These are phyloP conservation scores for Fraxinus ornus DNA, from an alignment of 305 asterid species.

Conservation along the genomic window DNA sequence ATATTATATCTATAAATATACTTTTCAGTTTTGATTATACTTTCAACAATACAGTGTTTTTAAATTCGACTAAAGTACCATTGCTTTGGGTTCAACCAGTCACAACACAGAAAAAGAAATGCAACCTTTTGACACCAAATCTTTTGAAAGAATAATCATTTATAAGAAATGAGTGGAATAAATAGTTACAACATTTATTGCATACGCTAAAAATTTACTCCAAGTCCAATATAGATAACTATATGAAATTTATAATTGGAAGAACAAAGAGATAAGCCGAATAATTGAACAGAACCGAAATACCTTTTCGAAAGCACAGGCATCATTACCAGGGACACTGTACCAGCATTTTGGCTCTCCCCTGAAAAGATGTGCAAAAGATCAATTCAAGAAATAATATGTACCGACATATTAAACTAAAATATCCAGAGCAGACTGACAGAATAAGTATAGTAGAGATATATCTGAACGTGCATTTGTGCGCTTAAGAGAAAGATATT, in stretches of 20 bases:
- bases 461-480: neutral
- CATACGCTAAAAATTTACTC: neutral
- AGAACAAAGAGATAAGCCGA: slow-evolving; percentile 5
- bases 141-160: neutral
- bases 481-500: neutral
- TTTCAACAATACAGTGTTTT: neutral
- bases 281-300: slow-evolving; percentile 19
- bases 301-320: slow-evolving; percentile 92
- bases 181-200: neutral
- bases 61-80: slow-evolving; percentile 14
- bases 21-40: slow-evolving; percentile 13
- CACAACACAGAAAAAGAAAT: neutral
- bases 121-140: neutral
- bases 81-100: neutral
- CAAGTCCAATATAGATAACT: neutral
- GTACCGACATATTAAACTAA: slow-evolving; percentile 4
- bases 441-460: neutral
- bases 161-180: neutral
- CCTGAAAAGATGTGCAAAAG: slow-evolving; percentile 50
- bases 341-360: slow-evolving; percentile 99
- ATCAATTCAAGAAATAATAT: slow-evolving; percentile 16
- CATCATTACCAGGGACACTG: slow-evolving; percentile 91
- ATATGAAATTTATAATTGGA: neutral
- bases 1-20: neutral
- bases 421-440: slow-evolving; percentile 13